Percentiles rank a stretch among this genome's conserved stretches.
Conservation (phyloP, 2,329 filamentous ascomycete genomes). For the Colletotrichum phormii region DNA sequence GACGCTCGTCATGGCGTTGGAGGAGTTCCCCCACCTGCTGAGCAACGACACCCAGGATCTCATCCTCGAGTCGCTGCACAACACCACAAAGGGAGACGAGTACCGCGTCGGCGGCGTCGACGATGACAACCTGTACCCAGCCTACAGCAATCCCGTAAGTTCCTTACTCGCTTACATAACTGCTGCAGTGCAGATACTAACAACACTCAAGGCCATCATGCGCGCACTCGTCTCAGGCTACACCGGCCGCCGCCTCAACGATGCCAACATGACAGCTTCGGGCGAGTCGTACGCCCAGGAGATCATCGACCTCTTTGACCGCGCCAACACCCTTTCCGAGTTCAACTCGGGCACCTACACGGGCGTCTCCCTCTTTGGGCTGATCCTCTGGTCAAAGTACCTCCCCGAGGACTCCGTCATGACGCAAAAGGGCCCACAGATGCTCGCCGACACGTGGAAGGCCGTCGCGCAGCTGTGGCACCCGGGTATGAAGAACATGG, state of each 20-base stretch:
- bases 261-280: slow-evolving; percentile 68
- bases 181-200: not conserved
- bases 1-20: slow-evolving; percentile 67
- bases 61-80: slow-evolving; percentile 65
- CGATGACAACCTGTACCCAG: slow-evolving; percentile 70
- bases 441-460: slow-evolving; percentile 66
- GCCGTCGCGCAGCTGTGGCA: slow-evolving; percentile 66
- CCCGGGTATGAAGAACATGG: slow-evolving; percentile 68
- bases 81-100: slow-evolving; percentile 67
- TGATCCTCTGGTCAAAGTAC: slow-evolving; percentile 71
- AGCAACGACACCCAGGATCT: slow-evolving; percentile 49
- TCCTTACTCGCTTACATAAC: too few relatives aligned
- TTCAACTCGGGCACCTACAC: slow-evolving; percentile 74
- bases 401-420: slow-evolving; percentile 65
- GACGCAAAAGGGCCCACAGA: slow-evolving; percentile 60
- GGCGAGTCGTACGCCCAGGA: slow-evolving; percentile 68
- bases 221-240: slow-evolving; percentile 70
- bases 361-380: slow-evolving; percentile 69
- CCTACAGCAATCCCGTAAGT: slow-evolving; percentile 67
- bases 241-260: slow-evolving; percentile 64
- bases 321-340: slow-evolving; percentile 68
- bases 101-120: slow-evolving; percentile 72
- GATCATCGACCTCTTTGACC: slow-evolving; percentile 67
- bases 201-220: slow-evolving; percentile 59
- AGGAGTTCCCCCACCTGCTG: slow-evolving; percentile 66